Conservation (phyloP, 352 stramenopile species). For the Pythium pectinolyticum region DNA sequence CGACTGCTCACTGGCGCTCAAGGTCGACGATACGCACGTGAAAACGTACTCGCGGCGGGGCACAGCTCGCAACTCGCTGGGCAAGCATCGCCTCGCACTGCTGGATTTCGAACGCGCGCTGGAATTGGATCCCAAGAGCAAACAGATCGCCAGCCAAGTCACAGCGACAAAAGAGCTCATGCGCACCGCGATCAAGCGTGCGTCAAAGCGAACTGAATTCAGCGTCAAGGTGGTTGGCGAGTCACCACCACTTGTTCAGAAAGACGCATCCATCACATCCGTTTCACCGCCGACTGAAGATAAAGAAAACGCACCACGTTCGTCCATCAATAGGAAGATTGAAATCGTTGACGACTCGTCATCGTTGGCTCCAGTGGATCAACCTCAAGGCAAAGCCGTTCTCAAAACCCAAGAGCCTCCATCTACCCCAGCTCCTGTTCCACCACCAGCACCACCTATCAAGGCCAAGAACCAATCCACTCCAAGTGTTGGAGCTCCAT, state of each 20-base stretch:
- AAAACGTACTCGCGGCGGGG: constrained; percentile 87
- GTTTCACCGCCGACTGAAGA: constrained; percentile 26
- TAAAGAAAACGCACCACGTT: constrained; percentile 10
- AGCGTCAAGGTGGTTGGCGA: constrained; percentile 45
- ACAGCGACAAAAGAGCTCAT: constrained; percentile 63
- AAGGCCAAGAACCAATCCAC: no score
- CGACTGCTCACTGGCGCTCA: constrained; percentile 87
- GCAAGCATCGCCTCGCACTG: constrained; percentile 84
- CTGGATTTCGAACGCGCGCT: constrained; percentile 74
- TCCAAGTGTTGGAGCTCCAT: constrained; percentile 11
- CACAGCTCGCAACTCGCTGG: constrained; percentile 82
- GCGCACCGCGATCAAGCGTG: constrained; percentile 63
- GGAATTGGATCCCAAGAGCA: constrained; percentile 69
- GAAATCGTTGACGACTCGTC: constrained; percentile 4
- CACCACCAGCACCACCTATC: neutral
- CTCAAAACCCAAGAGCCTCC: neutral
- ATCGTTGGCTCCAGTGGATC: neutral
- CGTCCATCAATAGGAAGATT: constrained; percentile 12
- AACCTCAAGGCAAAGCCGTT: no score
- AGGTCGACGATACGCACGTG: constrained; percentile 71
- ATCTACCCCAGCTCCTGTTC: neutral
- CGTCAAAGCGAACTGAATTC: constrained; percentile 50
- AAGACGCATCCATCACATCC: neutral
- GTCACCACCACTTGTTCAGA: neutral
- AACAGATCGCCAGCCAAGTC: constrained; percentile 65